Percentiles rank a stretch among this genome's conserved stretches.
Conservation (phyloP, 805 yeast species). For the Ogataea zsoltii region DNA sequence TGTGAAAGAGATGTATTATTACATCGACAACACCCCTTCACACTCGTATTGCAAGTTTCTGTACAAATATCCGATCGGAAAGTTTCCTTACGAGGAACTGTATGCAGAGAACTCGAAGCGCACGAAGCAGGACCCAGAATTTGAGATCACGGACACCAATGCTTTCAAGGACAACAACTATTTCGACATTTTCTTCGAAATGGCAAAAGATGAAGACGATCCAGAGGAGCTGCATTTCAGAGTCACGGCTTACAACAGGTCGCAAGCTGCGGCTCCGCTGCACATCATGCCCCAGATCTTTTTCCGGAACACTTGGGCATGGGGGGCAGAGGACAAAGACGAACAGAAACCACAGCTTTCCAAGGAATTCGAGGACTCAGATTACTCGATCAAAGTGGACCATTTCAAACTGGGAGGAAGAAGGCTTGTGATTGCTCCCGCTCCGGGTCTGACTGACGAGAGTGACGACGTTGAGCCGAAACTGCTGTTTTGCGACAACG, state of each 20-base stretch:
- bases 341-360: constrained; percentile 50
- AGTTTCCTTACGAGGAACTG: constrained; percentile 79
- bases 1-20: constrained; percentile 82
- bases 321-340: constrained; percentile 63
- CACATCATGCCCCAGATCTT: constrained; percentile 83
- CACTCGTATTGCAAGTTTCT: constrained; percentile 90
- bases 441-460: constrained; percentile 68
- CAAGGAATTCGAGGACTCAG: constrained; percentile 39
- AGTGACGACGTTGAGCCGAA: constrained; percentile 71
- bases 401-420: constrained; percentile 71
- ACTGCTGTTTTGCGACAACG: constrained; percentile 85
- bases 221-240: constrained; percentile 81
- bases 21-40: constrained; percentile 88
- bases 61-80: constrained; percentile 88
- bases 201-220: constrained; percentile 82
- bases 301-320: constrained; percentile 91
- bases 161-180: constrained; percentile 70
- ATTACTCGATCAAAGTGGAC: constrained; percentile 54
- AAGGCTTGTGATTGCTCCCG: constrained; percentile 73
- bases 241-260: constrained; percentile 84
- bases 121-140: constrained; percentile 69
- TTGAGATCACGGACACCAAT: constrained; percentile 80
- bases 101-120: constrained; percentile 66
- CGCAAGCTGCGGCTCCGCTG: constrained; percentile 81
- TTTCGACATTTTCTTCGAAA: constrained; percentile 85